Evolutionary conservation across 73 alveolate genomes (phyloP).

Genomic region (Tetrahymena thermophila): DNA sequence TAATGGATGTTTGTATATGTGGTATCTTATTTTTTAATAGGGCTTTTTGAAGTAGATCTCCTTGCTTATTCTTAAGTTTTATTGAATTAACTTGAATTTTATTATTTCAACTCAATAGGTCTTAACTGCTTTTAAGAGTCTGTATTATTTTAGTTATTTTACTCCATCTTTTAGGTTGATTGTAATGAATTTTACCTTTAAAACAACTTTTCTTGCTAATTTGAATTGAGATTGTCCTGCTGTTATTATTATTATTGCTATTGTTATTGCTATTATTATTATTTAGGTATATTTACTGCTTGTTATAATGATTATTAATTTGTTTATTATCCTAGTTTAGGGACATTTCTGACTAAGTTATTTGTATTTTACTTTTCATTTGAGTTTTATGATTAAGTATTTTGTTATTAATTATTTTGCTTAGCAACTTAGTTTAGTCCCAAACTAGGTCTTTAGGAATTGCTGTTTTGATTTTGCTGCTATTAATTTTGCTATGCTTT

Average conservation of each 20-base stretch:
- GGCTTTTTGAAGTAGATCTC: not conserved
- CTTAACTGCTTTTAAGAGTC: not conserved
- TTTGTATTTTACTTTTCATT: not conserved
- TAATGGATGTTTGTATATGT: not conserved
- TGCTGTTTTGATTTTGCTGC: not conserved
- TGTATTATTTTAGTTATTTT: not conserved
- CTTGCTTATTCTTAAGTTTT: not conserved
- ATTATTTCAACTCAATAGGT: not conserved
- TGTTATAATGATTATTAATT: no score
- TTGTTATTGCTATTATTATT: no score
- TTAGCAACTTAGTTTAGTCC: not conserved
- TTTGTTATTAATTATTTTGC: no score
- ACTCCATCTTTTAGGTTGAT: not conserved
- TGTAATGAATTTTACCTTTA: not conserved
- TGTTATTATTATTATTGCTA: no score
- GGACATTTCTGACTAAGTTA: not conserved
- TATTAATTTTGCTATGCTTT: not conserved
- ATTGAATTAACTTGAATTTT: not conserved
- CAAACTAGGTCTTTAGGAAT: not conserved
- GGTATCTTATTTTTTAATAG: not conserved
- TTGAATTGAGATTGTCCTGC: no score
- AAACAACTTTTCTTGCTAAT: not conserved
- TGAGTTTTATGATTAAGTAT: not conserved
- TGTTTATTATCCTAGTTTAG: not conserved
- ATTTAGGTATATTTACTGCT: not conserved